A percentile compares a stretch with the other conserved stretches of the same genome.
Evolutionary conservation across 1,139 yeast genomes (phyloP).

Genomic region (Pichia sp.): DNA sequence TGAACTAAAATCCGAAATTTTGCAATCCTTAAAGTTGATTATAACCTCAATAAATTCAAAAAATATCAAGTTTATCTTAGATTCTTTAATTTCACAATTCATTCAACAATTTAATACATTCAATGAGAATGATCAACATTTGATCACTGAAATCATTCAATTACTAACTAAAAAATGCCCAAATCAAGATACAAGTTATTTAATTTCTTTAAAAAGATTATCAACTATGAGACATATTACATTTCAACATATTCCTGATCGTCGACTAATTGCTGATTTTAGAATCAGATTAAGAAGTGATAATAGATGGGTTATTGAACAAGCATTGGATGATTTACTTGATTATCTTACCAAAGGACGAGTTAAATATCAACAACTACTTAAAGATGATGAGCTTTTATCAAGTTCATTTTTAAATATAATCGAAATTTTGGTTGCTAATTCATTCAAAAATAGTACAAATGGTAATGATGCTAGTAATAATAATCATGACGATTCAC

Average conservation of each 20-base stretch:
- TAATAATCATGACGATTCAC: slow-evolving; percentile 26
- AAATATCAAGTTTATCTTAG: slow-evolving; percentile 50
- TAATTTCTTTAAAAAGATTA: slow-evolving; percentile 5
- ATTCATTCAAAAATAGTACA: slow-evolving; percentile 1
- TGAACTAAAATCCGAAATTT: slow-evolving; percentile 54
- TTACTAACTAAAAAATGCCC: slow-evolving; percentile 1
- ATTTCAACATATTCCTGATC: slow-evolving; percentile 16
- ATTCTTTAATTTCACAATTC: slow-evolving; percentile 48
- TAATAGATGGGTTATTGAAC: slow-evolving; percentile 71
- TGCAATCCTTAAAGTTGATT: slow-evolving; percentile 62
- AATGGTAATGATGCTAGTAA: not conserved
- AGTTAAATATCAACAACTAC: slow-evolving; percentile 6
- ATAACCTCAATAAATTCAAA: slow-evolving; percentile 44
- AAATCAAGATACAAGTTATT: slow-evolving; percentile 6
- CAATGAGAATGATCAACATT: slow-evolving; percentile 38
- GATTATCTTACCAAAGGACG: slow-evolving; percentile 46
- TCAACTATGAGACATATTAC: slow-evolving; percentile 9
- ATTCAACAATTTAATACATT: slow-evolving; percentile 60
- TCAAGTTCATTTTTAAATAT: slow-evolving; percentile 1
- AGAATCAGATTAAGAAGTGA: slow-evolving; percentile 55
- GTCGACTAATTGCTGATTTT: slow-evolving; percentile 38
- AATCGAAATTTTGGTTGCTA: slow-evolving; percentile 2
- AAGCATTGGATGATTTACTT: slow-evolving; percentile 64
- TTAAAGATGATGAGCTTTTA: slow-evolving; percentile 9
- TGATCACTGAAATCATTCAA: slow-evolving; percentile 34